These are phyloP conservation scores for Xylaria flabelliformis DNA, from an alignment of 495 filamentous ascomycete genomes.

Conservation along the genomic window DNA sequence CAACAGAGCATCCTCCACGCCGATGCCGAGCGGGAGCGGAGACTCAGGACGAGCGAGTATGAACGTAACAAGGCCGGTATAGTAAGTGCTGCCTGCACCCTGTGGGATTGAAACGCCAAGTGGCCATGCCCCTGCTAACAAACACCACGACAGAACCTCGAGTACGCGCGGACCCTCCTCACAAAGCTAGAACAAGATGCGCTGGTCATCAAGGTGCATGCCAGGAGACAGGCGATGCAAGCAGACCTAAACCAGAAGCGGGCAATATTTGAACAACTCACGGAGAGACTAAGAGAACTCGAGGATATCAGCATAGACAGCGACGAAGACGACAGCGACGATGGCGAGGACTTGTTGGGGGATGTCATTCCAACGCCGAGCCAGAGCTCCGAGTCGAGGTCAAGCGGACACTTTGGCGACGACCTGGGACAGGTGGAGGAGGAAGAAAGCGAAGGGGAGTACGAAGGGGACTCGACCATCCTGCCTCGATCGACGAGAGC, in stretches of 20 bases:
- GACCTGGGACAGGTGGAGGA: constrained; percentile 12
- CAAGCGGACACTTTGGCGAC: constrained; percentile 37
- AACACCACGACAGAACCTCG: constrained; percentile 67
- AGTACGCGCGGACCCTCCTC: constrained; percentile 78
- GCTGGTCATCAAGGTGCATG: constrained; percentile 65
- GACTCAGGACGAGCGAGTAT: constrained; percentile 67
- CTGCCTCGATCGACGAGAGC: constrained; percentile 18
- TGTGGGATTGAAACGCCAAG: background rate
- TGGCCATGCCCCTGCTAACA: background rate
- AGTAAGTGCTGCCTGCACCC: constrained; percentile 51
- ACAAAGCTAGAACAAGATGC: constrained; percentile 78
- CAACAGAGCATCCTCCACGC: constrained; percentile 75
- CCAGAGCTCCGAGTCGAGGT: constrained; percentile 52
- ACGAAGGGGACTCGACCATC: constrained; percentile 27
- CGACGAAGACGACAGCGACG: constrained; percentile 53
- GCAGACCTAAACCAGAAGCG: constrained; percentile 69
- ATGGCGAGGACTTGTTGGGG: constrained; percentile 57
- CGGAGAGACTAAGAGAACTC: constrained; percentile 68
- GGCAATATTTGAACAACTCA: constrained; percentile 60
- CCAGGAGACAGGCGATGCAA: constrained; percentile 70
- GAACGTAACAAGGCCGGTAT: constrained; percentile 72
- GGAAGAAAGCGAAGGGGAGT: constrained; percentile 25
- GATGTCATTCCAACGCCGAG: constrained; percentile 55
- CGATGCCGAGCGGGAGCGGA: constrained; percentile 61
- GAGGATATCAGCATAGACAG: constrained; percentile 59